Evolutionary conservation across 805 yeast species (phyloP), one percentile per base, ranked within the genome.

Genomic region (Nakazawaea pomicola): DNA sequence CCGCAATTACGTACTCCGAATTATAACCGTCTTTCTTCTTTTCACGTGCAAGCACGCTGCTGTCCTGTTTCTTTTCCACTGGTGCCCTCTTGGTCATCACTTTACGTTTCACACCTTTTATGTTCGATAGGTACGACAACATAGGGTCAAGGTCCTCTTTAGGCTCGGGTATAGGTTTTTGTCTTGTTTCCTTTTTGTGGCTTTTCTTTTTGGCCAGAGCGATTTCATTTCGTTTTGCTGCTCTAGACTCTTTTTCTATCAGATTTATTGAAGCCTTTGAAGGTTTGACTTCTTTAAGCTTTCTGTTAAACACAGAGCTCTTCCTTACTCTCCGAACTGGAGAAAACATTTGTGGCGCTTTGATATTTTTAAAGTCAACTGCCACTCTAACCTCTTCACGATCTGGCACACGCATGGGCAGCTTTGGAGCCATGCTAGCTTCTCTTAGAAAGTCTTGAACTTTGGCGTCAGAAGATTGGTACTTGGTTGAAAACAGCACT

Each of bases 1-100:
- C 62, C 2, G 68, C 62, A 17, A 79, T 72, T 1, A 75, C 67
- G 64, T 67, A 44, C 68, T 58, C 36, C 6, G 29, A 30, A 20
- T 41, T 29, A 12, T 25, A 36, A 15, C 10, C 10, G 6, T 30
- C 18, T 12, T 29, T 30, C 5, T 12, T 16, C n/a, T 24, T n/a
- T n/a, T 36, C 37, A 11, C 36, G 19, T 39, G 53, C 56, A 10
- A 45, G 29, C 4, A n/a, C 20, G 12, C 20, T 5, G 9, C 11
- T 8, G 7, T 23, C 39, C 7, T n/a, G 6, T 24, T 24, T 35
- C n/a, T 19, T 33, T 6, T 5, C 15, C 12, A 10, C 9, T 19
- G 18, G 10, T 17, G 34, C 38, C 53, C 49, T 29, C 29, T 28
- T 11, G 27, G 27, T 17, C 25, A 23, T 7, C 36, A 35, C 39